Conservation (phyloP, 352 stramenopile genomes). For the Phytophthora chlamydospora region DNA sequence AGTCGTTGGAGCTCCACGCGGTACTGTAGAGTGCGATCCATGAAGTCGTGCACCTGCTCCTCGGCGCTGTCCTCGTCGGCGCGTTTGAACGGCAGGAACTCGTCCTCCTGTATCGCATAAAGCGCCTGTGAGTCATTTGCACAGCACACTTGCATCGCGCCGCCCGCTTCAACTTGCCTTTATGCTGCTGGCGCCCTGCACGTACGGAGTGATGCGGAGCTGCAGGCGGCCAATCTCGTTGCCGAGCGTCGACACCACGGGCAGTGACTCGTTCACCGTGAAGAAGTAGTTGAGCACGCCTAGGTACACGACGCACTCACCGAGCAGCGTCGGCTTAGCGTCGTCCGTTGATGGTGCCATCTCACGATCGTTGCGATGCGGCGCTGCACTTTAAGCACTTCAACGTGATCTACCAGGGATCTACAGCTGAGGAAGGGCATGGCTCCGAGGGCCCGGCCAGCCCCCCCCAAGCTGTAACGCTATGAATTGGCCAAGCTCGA, state of each 20-base stretch:
- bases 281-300: constrained; percentile 75
- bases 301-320: constrained; percentile 61
- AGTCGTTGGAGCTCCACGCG: constrained; percentile 38
- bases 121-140: constrained; percentile 1
- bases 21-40: constrained; percentile 61
- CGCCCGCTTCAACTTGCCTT: constrained; percentile 39
- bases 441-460: constrained; percentile 1
- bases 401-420: neutral
- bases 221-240: constrained; percentile 42
- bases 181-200: constrained; percentile 15
- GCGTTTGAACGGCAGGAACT: constrained; percentile 45
- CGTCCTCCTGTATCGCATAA: constrained; percentile 11
- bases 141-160: neutral
- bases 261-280: constrained; percentile 43
- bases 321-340: constrained; percentile 36
- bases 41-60: constrained; percentile 57
- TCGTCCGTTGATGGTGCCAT: constrained; percentile 12
- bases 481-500: neutral
- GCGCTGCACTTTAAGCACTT: neutral
- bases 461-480: neutral
- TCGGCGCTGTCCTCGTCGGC: constrained; percentile 44
- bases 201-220: constrained; percentile 51
- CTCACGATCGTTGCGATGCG: neutral
- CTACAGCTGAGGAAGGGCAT: neutral
- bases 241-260: constrained; percentile 63